Evolutionary conservation across 176 grass and related monocot genomes (phyloP).

Genomic region (Pontederia paniculata): DNA sequence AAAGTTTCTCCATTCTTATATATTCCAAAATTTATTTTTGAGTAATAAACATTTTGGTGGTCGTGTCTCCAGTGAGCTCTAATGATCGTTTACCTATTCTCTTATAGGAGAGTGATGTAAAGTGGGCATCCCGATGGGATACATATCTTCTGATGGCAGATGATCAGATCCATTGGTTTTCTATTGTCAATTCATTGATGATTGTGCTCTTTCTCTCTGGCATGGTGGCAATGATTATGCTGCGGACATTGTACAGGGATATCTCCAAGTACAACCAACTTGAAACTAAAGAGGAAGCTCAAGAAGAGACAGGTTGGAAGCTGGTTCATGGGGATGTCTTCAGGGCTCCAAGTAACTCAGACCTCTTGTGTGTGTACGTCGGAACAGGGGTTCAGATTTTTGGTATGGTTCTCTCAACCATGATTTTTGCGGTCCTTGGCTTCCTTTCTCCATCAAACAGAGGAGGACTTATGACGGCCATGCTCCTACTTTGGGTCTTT

Average conservation of each 20-base stretch:
- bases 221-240: constrained; percentile 10
- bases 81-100: background rate
- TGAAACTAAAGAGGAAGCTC: background rate
- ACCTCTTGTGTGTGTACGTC: constrained; percentile 1
- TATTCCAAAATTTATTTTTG: background rate
- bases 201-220: constrained; percentile 7
- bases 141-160: constrained; percentile 9
- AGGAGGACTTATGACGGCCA: background rate
- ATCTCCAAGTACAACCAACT: constrained; percentile 10
- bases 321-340: constrained; percentile 2
- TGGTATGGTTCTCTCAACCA: background rate
- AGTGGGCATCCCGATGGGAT: constrained; percentile 8
- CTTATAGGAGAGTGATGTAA: constrained; percentile 1
- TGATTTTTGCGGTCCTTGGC: constrained; percentile 5
- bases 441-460: constrained; percentile 10
- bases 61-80: background rate
- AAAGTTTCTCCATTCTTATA: background rate
- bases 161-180: constrained; percentile 9
- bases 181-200: constrained; percentile 8
- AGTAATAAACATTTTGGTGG: background rate
- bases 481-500: constrained; percentile 8
- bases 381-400: constrained; percentile 1
- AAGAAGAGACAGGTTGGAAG: constrained; percentile 11
- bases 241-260: background rate
- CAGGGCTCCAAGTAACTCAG: constrained; percentile 6